Evolutionary conservation across 2,329 filamentous ascomycete genomes (phyloP).

Genomic region (Fusarium bactridioides): DNA sequence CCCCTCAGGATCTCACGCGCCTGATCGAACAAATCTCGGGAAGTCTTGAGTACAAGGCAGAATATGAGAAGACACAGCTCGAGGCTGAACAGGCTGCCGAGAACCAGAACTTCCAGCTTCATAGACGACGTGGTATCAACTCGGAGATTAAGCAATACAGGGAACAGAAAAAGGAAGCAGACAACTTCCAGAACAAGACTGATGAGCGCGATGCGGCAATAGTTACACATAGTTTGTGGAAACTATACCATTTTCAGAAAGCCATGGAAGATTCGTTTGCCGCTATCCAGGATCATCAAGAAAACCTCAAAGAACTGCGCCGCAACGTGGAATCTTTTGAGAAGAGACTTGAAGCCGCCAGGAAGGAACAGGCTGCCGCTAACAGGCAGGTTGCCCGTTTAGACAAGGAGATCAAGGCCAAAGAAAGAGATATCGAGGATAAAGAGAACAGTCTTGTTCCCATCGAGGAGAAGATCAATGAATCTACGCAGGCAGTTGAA

Average conservation of each 20-base stretch:
- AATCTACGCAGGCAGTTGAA: slow-evolving; percentile 75
- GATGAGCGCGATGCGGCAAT: slow-evolving; percentile 91
- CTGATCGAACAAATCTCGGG: slow-evolving; percentile 98
- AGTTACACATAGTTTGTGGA: slow-evolving; percentile 94
- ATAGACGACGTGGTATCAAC: slow-evolving; percentile 91
- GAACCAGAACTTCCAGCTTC: slow-evolving; percentile 86
- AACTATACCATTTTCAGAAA: slow-evolving; percentile 92
- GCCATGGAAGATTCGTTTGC: slow-evolving; percentile 91
- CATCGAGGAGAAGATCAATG: slow-evolving; percentile 88
- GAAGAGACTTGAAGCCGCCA: slow-evolving; percentile 79
- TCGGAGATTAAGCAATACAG: slow-evolving; percentile 98
- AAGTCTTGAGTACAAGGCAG: slow-evolving; percentile 90
- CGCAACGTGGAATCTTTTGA: slow-evolving; percentile 89
- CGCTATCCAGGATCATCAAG: slow-evolving; percentile 91
- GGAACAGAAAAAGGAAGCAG: slow-evolving; percentile 94
- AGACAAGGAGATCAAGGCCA: slow-evolving; percentile 85
- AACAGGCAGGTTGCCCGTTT: slow-evolving; percentile 79
- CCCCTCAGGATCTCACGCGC: slow-evolving; percentile 89
- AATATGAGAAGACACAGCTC: slow-evolving; percentile 89
- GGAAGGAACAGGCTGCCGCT: slow-evolving; percentile 81
- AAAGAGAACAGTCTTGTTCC: slow-evolving; percentile 86
- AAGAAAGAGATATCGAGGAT: slow-evolving; percentile 87
- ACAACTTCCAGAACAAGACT: slow-evolving; percentile 89
- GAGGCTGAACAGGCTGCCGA: slow-evolving; percentile 88
- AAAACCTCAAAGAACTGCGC: slow-evolving; percentile 91